Evolutionary conservation across 2,329 filamentous ascomycete species (phyloP), one percentile per base, ranked within the genome.

Genomic region (Aureobasidium pullulans): DNA sequence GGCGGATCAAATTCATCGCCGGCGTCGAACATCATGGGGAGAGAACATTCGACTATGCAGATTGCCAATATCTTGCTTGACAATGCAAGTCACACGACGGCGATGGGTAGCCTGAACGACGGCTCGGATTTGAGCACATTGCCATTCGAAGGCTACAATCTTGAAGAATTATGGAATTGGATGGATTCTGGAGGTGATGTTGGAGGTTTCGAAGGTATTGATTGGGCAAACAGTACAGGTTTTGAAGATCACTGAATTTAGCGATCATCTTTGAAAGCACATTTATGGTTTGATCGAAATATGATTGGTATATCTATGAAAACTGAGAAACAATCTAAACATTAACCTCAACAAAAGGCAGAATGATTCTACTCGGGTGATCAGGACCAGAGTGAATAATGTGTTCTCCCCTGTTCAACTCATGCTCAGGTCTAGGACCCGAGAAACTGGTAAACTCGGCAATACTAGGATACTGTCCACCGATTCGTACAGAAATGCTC

Each of bases 141-240:
- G 13, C 56, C 56, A 6, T 58, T 58, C 19, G 56, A 58, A 42
- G 44, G 44, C 15, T 58, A 58, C 44, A 58, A 58, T 43, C 32
- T 58, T 15, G 56, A 58, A 34, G 56, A 58, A 10, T 6, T 58
- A 4, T 58, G 56, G 56, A 48, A 58, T 32, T 58, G 56, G 56
- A 58, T 58, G 56, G 46, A 50, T 34, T 48, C 56, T 10, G 50
- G 50, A 7, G 50, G 50, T 23, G 50, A 54, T 8, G n/a, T 43
- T 9, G 37, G 44, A 9, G 44, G 37, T 1, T 34, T 37, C n/a
- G 44, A 37, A 9, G 29, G 34, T 1, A 19, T 48, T 4, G 56
- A 49, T 32, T 58, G 56, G 56, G 36, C 36, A 1, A 37, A 19
- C 3, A 44, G 34, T 8, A 42, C 43, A 19, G 56, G 56, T 15